A percentile compares a stretch with the other conserved stretches of the same genome.
Evolutionary conservation across 2,329 filamentous ascomycete species (phyloP).

Genomic region (Apiospora sp.): DNA sequence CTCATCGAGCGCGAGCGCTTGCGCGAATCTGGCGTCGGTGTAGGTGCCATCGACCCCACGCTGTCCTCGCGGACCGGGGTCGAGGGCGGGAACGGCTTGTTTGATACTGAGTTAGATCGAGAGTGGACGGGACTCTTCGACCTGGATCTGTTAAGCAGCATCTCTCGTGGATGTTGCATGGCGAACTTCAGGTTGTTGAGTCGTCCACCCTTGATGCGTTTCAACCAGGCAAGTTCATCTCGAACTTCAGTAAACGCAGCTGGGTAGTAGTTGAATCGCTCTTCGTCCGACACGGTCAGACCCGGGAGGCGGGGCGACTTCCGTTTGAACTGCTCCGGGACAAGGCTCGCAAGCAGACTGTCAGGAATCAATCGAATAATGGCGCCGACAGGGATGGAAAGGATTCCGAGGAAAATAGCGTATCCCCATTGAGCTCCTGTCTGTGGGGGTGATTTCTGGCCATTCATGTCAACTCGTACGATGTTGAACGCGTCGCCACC

Average conservation of each 20-base stretch:
- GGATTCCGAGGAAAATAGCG: slow-evolving; percentile 80
- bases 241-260: slow-evolving; percentile 77
- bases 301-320: slow-evolving; percentile 56
- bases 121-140: slow-evolving; percentile 70
- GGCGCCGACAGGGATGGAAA: slow-evolving; percentile 87
- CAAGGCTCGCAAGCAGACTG: slow-evolving; percentile 60
- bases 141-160: slow-evolving; percentile 58
- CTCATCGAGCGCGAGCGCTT: slow-evolving; percentile 72
- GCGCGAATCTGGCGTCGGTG: slow-evolving; percentile 66
- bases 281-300: slow-evolving; percentile 70
- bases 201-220: slow-evolving; percentile 81
- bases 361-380: slow-evolving; percentile 87
- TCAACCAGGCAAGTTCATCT: slow-evolving; percentile 82
- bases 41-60: slow-evolving; percentile 55
- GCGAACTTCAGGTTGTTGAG: slow-evolving; percentile 83
- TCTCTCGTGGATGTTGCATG: slow-evolving; percentile 77
- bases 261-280: slow-evolving; percentile 73
- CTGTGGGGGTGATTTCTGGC: slow-evolving; percentile 51
- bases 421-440: slow-evolving; percentile 85
- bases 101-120: slow-evolving; percentile 66
- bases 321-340: slow-evolving; percentile 62
- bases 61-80: slow-evolving; percentile 70
- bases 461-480: slow-evolving; percentile 47
- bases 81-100: slow-evolving; percentile 53
- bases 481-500: slow-evolving; percentile 85